These are phyloP conservation scores for Balansia obtecta DNA, from an alignment of 2,329 filamentous ascomycete genomes.

Conservation along the genomic window DNA sequence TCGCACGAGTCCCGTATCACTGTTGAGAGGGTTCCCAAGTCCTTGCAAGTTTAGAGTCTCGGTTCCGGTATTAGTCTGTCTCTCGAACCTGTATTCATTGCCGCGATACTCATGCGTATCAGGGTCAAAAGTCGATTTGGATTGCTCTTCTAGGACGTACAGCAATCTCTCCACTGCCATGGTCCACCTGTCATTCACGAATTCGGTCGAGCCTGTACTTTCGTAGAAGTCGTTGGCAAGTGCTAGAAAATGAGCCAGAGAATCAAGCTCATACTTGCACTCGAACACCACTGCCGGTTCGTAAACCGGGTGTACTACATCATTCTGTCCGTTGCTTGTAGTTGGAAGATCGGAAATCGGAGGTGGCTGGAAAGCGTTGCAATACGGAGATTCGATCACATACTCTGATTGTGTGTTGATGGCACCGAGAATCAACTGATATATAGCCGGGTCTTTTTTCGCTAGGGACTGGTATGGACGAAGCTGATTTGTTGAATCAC, in stretches of 20 bases:
- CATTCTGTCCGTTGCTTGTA: slow-evolving; percentile 68
- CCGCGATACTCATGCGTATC: slow-evolving; percentile 48
- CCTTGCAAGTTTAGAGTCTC: slow-evolving; percentile 78
- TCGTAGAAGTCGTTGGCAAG: slow-evolving; percentile 79
- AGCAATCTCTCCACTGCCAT: slow-evolving; percentile 64
- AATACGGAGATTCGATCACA: slow-evolving; percentile 89
- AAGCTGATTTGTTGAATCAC: slow-evolving; percentile 88
- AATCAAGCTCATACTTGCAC: slow-evolving; percentile 98
- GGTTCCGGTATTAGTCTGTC: slow-evolving; percentile 68
- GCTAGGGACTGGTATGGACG: slow-evolving; percentile 79
- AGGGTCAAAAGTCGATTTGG: slow-evolving; percentile 65
- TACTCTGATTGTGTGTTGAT: slow-evolving; percentile 96
- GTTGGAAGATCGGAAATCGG: slow-evolving; percentile 63
- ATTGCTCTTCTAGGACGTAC: slow-evolving; percentile 64
- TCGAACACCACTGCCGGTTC: slow-evolving; percentile 83
- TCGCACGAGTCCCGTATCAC: slow-evolving; percentile 71
- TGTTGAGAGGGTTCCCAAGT: slow-evolving; percentile 81
- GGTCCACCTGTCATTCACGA: slow-evolving; percentile 69
- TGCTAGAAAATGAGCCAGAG: slow-evolving; percentile 79
- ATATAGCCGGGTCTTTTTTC: slow-evolving; percentile 66
- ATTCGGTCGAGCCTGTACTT: slow-evolving; percentile 64
- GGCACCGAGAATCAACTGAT: slow-evolving; percentile 73
- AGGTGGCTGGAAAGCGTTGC: slow-evolving; percentile 95
- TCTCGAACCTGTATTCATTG: slow-evolving; percentile 82
- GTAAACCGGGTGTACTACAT: slow-evolving; percentile 75